Percentiles rank a stretch among this genome's conserved stretches.
These are phyloP conservation scores for Hanseniaspora mollemarum DNA, from an alignment of 805 yeast genomes.

Conservation along the genomic window DNA sequence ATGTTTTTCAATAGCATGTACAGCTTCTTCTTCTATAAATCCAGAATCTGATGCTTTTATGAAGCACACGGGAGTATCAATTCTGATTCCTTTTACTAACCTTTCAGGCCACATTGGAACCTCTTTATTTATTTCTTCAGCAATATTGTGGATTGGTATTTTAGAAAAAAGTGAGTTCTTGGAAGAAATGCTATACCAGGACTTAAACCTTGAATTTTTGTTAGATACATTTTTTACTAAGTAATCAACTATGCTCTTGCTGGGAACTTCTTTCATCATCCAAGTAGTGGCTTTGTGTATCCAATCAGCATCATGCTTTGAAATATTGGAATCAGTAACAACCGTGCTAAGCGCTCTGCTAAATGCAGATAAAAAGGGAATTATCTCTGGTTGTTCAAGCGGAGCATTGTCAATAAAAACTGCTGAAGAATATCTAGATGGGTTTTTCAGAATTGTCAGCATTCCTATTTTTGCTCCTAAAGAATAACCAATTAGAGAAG, in stretches of 20 bases:
- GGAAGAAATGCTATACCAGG: constrained; percentile 19
- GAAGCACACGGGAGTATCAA: constrained; percentile 32
- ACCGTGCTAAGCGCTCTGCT: background rate
- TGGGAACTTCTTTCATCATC: background rate
- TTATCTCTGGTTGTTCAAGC: constrained; percentile 22
- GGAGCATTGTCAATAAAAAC: constrained; percentile 23
- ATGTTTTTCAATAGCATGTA: constrained; percentile 17
- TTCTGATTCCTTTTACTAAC: constrained; percentile 23
- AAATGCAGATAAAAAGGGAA: constrained; percentile 18
- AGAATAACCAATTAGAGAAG: constrained; percentile 41
- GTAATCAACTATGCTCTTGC: background rate
- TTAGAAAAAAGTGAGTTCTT: constrained; percentile 1
- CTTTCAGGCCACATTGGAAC: constrained; percentile 24
- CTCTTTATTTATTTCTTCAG: constrained; percentile 21
- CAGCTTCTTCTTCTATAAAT: constrained; percentile 31
- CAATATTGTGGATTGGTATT: constrained; percentile 19
- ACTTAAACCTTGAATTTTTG: constrained; percentile 21
- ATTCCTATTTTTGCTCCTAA: constrained; percentile 53
- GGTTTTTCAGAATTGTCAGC: constrained; percentile 31
- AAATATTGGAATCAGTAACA: constrained; percentile 17
- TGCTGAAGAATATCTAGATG: constrained; percentile 35
- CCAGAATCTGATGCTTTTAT: constrained; percentile 36
- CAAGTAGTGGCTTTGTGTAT: background rate
- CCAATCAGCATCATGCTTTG: background rate
- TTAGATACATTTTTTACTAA: background rate